These are phyloP conservation scores for Eimeria tenella DNA, from an alignment of 169 alveolate species.

Conservation along the genomic window DNA sequence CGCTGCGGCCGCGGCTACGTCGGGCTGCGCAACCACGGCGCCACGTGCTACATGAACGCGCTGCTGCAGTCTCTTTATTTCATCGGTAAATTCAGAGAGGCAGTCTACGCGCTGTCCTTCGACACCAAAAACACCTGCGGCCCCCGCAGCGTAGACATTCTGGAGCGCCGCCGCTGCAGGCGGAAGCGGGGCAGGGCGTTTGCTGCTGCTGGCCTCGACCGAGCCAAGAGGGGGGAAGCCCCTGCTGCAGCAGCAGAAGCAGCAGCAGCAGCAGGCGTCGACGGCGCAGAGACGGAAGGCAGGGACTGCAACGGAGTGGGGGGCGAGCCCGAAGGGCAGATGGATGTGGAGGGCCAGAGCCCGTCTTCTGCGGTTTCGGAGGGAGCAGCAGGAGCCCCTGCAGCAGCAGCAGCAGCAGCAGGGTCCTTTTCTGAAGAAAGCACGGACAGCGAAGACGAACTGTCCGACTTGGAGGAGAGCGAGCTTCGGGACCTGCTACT, in stretches of 20 bases:
- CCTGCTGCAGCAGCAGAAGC: slow-evolving; percentile 27
- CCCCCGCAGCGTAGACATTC: slow-evolving; percentile 44
- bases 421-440: slow-evolving; percentile 28
- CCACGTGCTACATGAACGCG: slow-evolving; percentile 99
- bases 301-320: not conserved
- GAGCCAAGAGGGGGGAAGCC: slow-evolving; percentile 6
- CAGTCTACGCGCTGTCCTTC: slow-evolving; percentile 90
- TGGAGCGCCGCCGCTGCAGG: slow-evolving; percentile 62
- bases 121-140: slow-evolving; percentile 77
- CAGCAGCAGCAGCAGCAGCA: slow-evolving; percentile 29
- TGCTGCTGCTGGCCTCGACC: slow-evolving; percentile 1
- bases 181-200: slow-evolving; percentile 23
- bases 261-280: slow-evolving; percentile 21
- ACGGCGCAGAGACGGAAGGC: slow-evolving; percentile 4
- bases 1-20: slow-evolving; percentile 94
- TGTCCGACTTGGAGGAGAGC: slow-evolving; percentile 82
- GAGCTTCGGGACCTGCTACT: slow-evolving; percentile 85
- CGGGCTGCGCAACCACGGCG: slow-evolving; percentile 97
- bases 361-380: not conserved
- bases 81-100: slow-evolving; percentile 97
- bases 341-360: slow-evolving; percentile 3
- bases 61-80: slow-evolving; percentile 97
- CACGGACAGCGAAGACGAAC: slow-evolving; percentile 60
- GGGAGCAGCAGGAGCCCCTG: not conserved
- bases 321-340: not conserved